Base-by-base conservation (phyloP, 768 basidiomycete genomes). In the Russula griseocarnosa region DNA sequence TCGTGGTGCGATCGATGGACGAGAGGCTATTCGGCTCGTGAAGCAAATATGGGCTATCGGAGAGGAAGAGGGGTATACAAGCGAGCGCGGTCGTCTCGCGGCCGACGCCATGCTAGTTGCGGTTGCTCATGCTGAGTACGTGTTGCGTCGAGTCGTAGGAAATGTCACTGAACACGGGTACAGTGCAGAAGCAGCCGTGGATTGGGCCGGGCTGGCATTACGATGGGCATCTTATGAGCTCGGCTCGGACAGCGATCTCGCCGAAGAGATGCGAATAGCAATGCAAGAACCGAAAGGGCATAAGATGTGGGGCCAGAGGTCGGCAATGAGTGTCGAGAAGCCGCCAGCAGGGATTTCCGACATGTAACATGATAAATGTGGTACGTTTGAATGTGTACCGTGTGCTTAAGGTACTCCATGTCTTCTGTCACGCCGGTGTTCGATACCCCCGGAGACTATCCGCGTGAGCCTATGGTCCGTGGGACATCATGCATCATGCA, bases 31-130 rank as follows among this genome's bases (percentile, higher is more conserved):
- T 64, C 72, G 74, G 14, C 68, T 77, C 5, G 81, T 79, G 38
- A 74, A 77, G 58, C 70, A 76, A 58, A 86, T 86, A 26, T 88
- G 86, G 86, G 65, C 73, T 11, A 61, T 85, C 8, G 86, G 81
- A 36, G 81, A 83, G 40, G 77, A 81, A 66, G 86, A 88, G 73
- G 84, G 83, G 0, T 87, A 88, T 69, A 81, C 78, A 78, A 86
- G 85, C 69, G 86, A 85, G 73, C 76, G 86, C 44, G 86, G 86
- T 11, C 75, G 79, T 66, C 75, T 87, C 3, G 85, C 86, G 8
- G 82, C 82, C 28, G 86, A 87, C 70, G 83, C 82, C 11, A 77
- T 78, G 7, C 81, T 77, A 75, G 79, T 87, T 22, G 83, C 86
- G 9, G 83, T 82, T 16, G 76, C 85, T 5, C 85, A 87, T 75